Evolutionary conservation across 2,329 filamentous ascomycete species (phyloP), one percentile per base, ranked within the genome.

Genomic region (Fusarium algeriense): DNA sequence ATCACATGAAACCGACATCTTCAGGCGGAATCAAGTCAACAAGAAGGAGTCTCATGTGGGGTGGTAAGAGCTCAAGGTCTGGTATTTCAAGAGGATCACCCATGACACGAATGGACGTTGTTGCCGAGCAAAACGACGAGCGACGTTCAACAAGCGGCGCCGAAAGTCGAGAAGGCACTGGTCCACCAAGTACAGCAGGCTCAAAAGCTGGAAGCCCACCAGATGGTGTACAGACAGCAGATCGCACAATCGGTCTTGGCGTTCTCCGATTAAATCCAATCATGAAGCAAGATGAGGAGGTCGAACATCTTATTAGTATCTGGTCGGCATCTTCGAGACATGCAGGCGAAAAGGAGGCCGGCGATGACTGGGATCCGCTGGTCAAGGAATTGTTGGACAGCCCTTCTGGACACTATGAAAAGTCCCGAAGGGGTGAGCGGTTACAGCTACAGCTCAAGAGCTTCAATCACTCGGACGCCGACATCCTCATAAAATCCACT

Each of bases 401-500:
- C 78, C 85, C 89, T 37, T 91, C 87, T n/a, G 91, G 92, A 10
- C 88, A 89, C 40, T 97, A 93, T 78, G 91, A 92, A 75, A 92
- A 90, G 76, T 93, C 92, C 26, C 84, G 86, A 59, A 87, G 88
- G 59, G 90, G 93, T 28, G 94, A 95, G 76, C 89, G 93, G 32
- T 83, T 98, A 9, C 92, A 95, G 72, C 84, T 98, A 2, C 92
- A 93, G 66, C 83, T 98, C 17, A 92, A 91, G 73, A 87, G 92
- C 3, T 98, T 98, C 79, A 87, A 90, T 38, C 88, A 92, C 74
- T 85, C 89, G 2, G 94, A 98, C 75, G 90, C 94, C 2, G 94
- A 97, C 71, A 85, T 83, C 0, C 87, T 99, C 43, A 92, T 98
- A 77, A 93, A 92, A 76, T 90, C 92, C 50, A 97, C 94, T 6